Evolutionary conservation across 805 yeast genomes (phyloP).

Genomic region (Jamesozyma rosinii): DNA sequence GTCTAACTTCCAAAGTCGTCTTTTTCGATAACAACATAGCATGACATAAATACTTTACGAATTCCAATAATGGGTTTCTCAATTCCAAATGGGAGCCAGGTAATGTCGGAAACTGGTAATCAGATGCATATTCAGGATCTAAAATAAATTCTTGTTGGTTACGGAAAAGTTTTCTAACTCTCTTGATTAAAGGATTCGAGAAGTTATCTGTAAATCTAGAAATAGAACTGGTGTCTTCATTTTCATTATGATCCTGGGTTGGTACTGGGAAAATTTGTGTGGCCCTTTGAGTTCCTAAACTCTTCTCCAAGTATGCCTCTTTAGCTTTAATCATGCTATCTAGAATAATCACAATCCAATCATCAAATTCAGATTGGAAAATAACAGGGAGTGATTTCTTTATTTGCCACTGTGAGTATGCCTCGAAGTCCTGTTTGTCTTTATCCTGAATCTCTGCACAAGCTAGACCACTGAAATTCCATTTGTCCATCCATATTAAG

Average conservation of each 20-base stretch:
- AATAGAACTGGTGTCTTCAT: constrained; percentile 32
- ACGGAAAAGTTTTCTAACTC: constrained; percentile 55
- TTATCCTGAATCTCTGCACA: constrained; percentile 32
- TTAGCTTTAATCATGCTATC: constrained; percentile 58
- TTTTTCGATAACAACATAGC: constrained; percentile 58
- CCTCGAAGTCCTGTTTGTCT: constrained; percentile 33
- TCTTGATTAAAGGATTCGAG: constrained; percentile 52
- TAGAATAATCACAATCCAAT: constrained; percentile 72
- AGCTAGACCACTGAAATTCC: constrained; percentile 71
- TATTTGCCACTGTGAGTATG: constrained; percentile 69
- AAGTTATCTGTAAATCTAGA: constrained; percentile 48
- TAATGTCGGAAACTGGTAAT: constrained; percentile 62
- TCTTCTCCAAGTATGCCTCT: constrained; percentile 22
- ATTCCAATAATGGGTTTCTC: constrained; percentile 67
- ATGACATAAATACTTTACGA: constrained; percentile 67
- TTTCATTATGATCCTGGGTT: constrained; percentile 23
- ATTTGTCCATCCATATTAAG: constrained; percentile 90
- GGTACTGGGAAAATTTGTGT: constrained; percentile 58
- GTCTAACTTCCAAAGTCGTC: constrained; percentile 61
- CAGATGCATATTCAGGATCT: constrained; percentile 51
- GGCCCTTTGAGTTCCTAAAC: constrained; percentile 47
- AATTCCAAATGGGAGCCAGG: constrained; percentile 61
- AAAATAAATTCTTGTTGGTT: constrained; percentile 67
- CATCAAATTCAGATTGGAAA: constrained; percentile 74
- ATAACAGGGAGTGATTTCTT: constrained; percentile 63